Conservation (phyloP, 257 asterid species). For the Solanum appendiculatum region DNA sequence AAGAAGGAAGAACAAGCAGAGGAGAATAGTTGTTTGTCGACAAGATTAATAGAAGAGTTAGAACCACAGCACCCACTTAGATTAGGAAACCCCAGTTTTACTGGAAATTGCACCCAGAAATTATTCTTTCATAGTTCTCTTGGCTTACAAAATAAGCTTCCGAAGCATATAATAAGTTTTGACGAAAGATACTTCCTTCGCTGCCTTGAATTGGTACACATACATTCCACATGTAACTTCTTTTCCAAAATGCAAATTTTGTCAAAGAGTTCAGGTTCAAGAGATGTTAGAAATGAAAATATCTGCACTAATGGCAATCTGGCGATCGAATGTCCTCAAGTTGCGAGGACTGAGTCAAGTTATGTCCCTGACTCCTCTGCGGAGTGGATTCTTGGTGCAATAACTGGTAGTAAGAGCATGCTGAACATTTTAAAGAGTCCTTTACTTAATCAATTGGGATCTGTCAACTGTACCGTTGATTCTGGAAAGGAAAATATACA, state of each 20-base stretch:
- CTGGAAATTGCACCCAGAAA: slow-evolving; percentile 27
- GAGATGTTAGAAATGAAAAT: slow-evolving; percentile 14
- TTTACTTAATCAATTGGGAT: slow-evolving; percentile 36
- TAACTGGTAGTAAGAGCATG: slow-evolving; percentile 60
- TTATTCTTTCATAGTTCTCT: slow-evolving; percentile 23
- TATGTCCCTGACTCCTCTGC: slow-evolving; percentile 8
- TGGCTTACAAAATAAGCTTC: slow-evolving; percentile 31
- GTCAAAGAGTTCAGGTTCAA: slow-evolving; percentile 19
- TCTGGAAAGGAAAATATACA: slow-evolving; percentile 9
- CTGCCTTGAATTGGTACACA: slow-evolving; percentile 60
- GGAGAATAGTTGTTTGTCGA: slow-evolving; percentile 19
- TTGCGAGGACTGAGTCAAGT: slow-evolving; percentile 2
- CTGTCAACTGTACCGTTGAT: slow-evolving; percentile 9
- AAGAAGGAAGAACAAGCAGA: slow-evolving; percentile 20
- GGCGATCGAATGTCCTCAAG: slow-evolving; percentile 23
- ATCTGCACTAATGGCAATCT: slow-evolving; percentile 18
- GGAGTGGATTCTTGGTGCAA: slow-evolving; percentile 29
- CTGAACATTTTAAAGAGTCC: slow-evolving; percentile 69
- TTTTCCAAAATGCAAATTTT: slow-evolving; percentile 26
- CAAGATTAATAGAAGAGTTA: slow-evolving; percentile 5
- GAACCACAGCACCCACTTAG: slow-evolving; percentile 20
- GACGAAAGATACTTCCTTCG: slow-evolving; percentile 60
- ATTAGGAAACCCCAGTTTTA: slow-evolving; percentile 18
- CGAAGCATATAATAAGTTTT: slow-evolving; percentile 48
- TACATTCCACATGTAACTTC: slow-evolving; percentile 30